These are phyloP conservation scores for Periconia macrospinosa DNA, from an alignment of 2,329 filamentous ascomycete genomes.

Conservation along the genomic window DNA sequence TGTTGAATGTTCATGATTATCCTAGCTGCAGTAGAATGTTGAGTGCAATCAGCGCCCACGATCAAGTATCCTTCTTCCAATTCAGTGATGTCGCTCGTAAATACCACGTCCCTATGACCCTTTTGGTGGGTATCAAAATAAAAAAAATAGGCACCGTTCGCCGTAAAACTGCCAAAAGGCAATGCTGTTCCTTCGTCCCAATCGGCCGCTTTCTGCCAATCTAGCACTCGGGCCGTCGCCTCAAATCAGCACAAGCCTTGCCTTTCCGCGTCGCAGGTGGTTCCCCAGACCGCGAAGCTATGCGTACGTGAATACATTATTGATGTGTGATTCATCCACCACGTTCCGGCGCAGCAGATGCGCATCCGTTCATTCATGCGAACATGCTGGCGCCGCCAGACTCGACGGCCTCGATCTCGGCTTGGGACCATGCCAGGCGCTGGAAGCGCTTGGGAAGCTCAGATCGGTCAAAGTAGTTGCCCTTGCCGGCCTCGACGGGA, in stretches of 20 bases:
- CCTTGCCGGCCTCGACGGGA: conserved; percentile 68
- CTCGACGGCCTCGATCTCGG: conserved; percentile 95
- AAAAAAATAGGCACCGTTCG: not conserved
- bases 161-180: not conserved
- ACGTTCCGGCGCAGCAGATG: conserved; percentile 15
- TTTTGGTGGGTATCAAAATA: not conserved
- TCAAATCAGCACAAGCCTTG: not conserved
- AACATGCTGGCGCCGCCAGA: conserved; percentile 79
- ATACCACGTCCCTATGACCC: not conserved
- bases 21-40: not conserved
- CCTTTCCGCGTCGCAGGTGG: conserved; percentile 7
- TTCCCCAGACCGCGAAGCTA: conserved; percentile 13
- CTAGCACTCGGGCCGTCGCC: not conserved
- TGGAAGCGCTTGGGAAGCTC: conserved; percentile 86
- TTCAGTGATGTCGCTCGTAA: not conserved
- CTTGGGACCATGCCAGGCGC: conserved; percentile 69
- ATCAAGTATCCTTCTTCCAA: not conserved
- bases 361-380: conserved; percentile 41
- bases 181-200: not conserved
- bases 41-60: not conserved
- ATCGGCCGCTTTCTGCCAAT: not conserved
- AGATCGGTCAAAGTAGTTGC: conserved; percentile 83
- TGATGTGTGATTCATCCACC: conserved; percentile 7
- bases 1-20: not conserved
- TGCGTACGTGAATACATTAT: not conserved